Base-by-base conservation (phyloP, 1,139 yeast genomes). In the Saccharomycopsis crataegensis region DNA sequence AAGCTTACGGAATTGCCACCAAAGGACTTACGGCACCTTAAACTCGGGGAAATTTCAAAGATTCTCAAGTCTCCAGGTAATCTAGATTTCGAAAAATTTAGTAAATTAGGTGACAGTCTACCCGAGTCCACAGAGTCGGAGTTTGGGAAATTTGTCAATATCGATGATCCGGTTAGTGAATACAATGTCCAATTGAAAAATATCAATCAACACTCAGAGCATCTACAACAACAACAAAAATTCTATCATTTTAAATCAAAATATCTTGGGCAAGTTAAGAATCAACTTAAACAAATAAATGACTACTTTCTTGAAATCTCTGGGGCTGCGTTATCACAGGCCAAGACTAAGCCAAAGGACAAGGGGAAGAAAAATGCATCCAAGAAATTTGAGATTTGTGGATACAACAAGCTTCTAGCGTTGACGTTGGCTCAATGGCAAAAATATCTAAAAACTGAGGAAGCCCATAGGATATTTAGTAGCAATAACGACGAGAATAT, bases 371-470 rank as follows among this genome's bases (percentile, higher is more conserved):
- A 59, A 40, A 43, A 16, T 8, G n/a, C 48, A n/a, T 8, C 48
- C 1, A 50, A 48, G 36, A 55, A 49, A 28, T 42, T 61, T n/a
- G 66, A 64, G 9, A 50, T 64, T 1, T 65, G 68, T 58, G 67
- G 67, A 2, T 65, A 58, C 53, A 63, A 63, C 34, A 45, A 38
- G 33, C 22, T 53, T 2, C 40, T 55, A 6, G 14, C 28, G 4
- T 36, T 28, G 16, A 55, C 50, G 2, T 12, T 32, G 28, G 28
- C 31, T 5, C 49, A 48, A 16, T 49, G 43, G 49, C 28, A 41
- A 31, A 32, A 38, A 8, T 46, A 41, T 17, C 32, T 53, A 31
- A 37, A 9, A 16, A 73, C 71, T 53, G 80, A 76, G 16, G 65
- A 64, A 50, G 65, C 71, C 33, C 37, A 31, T 1, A 31, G 34